Evolutionary conservation across 192 early-diverging fungal genomes (phyloP).

Genomic region (Powellomyces hirtus): DNA sequence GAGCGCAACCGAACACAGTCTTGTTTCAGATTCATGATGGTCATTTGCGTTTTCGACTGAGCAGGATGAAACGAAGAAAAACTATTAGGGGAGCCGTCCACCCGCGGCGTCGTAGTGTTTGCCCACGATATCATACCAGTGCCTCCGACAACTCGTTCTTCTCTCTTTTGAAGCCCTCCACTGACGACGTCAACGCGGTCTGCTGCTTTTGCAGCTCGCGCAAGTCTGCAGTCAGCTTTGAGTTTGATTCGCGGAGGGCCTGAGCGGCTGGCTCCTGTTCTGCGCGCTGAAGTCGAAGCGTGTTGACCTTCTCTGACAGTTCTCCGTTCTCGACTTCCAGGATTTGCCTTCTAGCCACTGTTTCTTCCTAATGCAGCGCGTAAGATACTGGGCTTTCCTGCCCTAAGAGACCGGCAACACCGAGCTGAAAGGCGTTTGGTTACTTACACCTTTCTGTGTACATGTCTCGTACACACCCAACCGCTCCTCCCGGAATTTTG

Average conservation of each 20-base stretch:
- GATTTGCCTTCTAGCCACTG: conserved; percentile 38
- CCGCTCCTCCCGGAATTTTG: conserved; percentile 82
- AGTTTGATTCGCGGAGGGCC: conserved; percentile 49
- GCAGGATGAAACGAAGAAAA: background rate
- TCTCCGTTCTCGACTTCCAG: conserved; percentile 54
- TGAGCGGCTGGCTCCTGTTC: conserved; percentile 53
- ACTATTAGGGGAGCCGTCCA: background rate
- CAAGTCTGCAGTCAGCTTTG: conserved; percentile 53
- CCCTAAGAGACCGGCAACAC: too few species aligned
- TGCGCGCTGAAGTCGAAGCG: conserved; percentile 50
- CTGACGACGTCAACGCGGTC: conserved; percentile 35
- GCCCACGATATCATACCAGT: conserved; percentile 46
- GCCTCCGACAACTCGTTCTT: conserved; percentile 56
- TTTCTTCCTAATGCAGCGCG: conserved; percentile 46
- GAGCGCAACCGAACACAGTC: conserved; percentile 54
- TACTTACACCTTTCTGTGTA: conserved; percentile 53
- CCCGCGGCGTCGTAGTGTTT: background rate
- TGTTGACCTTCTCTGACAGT: conserved; percentile 53
- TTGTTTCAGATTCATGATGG: conserved; percentile 49
- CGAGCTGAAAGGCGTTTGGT: too few species aligned
- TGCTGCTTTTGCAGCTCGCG: conserved; percentile 47
- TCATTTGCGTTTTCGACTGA: conserved; percentile 50
- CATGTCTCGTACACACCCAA: conserved; percentile 64
- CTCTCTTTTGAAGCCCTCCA: conserved; percentile 46
- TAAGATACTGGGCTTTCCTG: too few species aligned